These are phyloP conservation scores for Chlorencoelia australis DNA, from an alignment of 2,329 filamentous ascomycete species.

Conservation along the genomic window DNA sequence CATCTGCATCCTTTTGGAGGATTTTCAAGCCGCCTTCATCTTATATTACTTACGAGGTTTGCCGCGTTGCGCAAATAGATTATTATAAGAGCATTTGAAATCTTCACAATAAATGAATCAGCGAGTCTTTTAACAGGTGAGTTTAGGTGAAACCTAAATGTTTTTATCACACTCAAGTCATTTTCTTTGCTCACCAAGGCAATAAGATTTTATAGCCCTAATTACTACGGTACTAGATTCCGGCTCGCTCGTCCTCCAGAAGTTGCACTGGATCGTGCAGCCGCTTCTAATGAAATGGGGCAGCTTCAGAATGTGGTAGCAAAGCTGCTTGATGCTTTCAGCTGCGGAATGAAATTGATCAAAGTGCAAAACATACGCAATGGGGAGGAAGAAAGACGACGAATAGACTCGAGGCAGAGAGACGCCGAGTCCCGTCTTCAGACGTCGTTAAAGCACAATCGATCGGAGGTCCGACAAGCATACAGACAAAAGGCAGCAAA, in stretches of 20 bases:
- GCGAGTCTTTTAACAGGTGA: not conserved
- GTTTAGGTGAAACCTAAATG: not conserved
- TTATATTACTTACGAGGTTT: no score
- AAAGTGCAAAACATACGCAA: slow-evolving; percentile 35
- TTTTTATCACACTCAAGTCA: not conserved
- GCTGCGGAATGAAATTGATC: slow-evolving; percentile 22
- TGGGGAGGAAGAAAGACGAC: slow-evolving; percentile 18
- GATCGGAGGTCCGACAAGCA: slow-evolving; percentile 30
- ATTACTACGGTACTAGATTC: no score
- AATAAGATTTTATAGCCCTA: no score
- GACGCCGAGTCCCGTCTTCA: slow-evolving; percentile 29
- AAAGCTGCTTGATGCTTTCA: slow-evolving; percentile 38
- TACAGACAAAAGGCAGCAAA: slow-evolving; percentile 35
- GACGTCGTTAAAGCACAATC: slow-evolving; percentile 22
- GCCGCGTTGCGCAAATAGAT: no score
- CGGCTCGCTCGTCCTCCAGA: not conserved
- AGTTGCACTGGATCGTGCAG: not conserved
- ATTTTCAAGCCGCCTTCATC: no score
- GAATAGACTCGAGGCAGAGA: slow-evolving; percentile 1
- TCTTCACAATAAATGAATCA: not conserved
- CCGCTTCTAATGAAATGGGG: slow-evolving; percentile 24
- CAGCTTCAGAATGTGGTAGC: slow-evolving; percentile 35
- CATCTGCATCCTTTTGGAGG: no score
- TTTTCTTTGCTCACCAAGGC: not conserved
- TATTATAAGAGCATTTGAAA: no score